Percentiles rank a stretch among this genome's conserved stretches.
Conservation (phyloP, 1,284 basidiomycete species). For the Agroathelia rolfsii region DNA sequence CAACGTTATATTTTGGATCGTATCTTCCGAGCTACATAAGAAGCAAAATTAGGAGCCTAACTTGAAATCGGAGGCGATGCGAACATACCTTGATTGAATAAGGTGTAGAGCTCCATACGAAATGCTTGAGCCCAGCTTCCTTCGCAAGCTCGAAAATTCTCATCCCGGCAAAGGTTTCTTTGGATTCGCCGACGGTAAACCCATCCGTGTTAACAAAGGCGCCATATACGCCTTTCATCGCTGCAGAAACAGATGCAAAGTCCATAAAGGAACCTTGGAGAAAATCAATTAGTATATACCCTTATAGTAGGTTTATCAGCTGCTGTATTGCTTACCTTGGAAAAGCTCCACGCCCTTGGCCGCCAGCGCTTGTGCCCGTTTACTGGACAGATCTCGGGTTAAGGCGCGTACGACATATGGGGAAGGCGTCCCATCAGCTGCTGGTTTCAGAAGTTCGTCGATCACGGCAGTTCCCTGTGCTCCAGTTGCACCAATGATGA, state of each 20-base stretch:
- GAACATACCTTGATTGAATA: conserved; percentile 23
- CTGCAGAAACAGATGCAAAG: conserved; percentile 15
- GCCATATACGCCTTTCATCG: conserved; percentile 25
- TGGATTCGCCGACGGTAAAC: conserved; percentile 24
- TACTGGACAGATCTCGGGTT: conserved; percentile 26
- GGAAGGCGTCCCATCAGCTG: conserved; percentile 21
- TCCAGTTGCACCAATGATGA: conserved; percentile 35
- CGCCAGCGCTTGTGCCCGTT: conserved; percentile 20
- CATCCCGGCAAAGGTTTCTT: conserved; percentile 24
- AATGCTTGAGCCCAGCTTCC: conserved; percentile 23
- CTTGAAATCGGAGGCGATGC: too few relatives aligned
- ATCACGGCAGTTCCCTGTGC: conserved; percentile 31
- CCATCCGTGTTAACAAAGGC: conserved; percentile 27
- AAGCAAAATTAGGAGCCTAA: conserved; percentile 1
- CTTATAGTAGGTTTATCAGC: neutral
- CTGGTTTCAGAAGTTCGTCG: conserved; percentile 23
- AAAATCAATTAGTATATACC: neutral
- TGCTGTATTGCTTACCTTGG: conserved; percentile 19
- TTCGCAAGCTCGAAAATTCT: conserved; percentile 30
- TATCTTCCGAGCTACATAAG: conserved; percentile 19
- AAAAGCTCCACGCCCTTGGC: conserved; percentile 27
- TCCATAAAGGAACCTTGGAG: conserved; percentile 19
- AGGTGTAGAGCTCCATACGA: conserved; percentile 28
- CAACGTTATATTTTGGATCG: conserved; percentile 15
- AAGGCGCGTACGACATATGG: conserved; percentile 31